A percentile compares a stretch with the other conserved stretches of the same genome.
Evolutionary conservation across 345 rosid genomes (phyloP).

Genomic region (Populus pruinosa): DNA sequence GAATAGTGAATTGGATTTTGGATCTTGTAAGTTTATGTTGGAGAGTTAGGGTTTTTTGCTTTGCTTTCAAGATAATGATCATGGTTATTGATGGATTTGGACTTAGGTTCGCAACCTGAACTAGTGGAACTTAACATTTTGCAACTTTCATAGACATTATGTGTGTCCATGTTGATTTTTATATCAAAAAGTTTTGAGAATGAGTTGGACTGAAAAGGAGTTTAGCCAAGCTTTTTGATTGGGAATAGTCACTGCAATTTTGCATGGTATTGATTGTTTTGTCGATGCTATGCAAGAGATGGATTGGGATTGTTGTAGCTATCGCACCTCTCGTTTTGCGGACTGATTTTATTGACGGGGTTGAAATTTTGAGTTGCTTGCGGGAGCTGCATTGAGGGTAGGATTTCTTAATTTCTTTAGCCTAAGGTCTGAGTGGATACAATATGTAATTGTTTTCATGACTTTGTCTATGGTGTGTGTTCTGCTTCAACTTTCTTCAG

Average conservation of each 20-base stretch:
- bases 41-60: conserved; percentile 6
- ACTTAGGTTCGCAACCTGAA: background rate
- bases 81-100: conserved; percentile 10
- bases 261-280: background rate
- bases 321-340: background rate
- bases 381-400: background rate
- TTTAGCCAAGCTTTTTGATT: background rate
- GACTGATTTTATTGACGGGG: background rate
- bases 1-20: background rate
- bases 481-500: background rate
- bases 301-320: conserved; percentile 1
- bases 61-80: background rate
- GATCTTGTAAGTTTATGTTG: background rate
- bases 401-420: background rate
- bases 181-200: background rate
- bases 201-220: background rate
- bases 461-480: background rate
- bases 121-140: conserved; percentile 3
- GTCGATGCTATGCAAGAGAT: background rate
- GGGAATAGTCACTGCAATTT: background rate
- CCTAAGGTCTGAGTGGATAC: background rate
- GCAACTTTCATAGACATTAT: background rate
- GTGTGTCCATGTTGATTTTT: background rate
- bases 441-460: background rate
- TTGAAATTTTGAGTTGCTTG: background rate